Evolutionary conservation across 148 eudicot genomes (phyloP).

Genomic region (Vaccinium vitisidaea): DNA sequence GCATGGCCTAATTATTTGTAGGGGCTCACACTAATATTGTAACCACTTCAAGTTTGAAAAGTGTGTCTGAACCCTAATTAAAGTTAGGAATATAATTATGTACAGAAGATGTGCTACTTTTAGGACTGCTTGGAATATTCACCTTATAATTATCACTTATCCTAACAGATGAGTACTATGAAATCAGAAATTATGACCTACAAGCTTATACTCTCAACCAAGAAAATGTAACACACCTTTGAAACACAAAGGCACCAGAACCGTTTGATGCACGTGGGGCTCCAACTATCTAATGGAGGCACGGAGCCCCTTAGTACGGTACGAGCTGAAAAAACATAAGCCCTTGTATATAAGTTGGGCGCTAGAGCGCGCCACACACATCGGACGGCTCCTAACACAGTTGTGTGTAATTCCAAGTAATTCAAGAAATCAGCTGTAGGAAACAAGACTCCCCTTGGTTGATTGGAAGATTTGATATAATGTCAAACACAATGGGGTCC

Average conservation of each 20-base stretch:
- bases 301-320: no score
- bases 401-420: not conserved
- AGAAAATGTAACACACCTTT: no score
- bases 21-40: not conserved
- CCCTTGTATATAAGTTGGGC: no score
- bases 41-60: not conserved
- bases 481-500: conserved; percentile 5
- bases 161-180: not conserved
- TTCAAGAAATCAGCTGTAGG: not conserved
- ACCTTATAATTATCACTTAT: not conserved
- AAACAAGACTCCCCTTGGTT: not conserved
- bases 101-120: not conserved
- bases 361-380: no score
- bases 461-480: not conserved
- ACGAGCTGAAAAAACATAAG: no score
- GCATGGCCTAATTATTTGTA: conserved; percentile 14
- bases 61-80: not conserved
- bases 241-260: no score
- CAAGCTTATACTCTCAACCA: not conserved
- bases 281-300: no score
- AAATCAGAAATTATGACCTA: not conserved
- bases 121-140: not conserved
- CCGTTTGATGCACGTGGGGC: no score
- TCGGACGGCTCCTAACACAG: no score
- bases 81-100: conserved; percentile 7